These are phyloP conservation scores for Aegilops tauschii DNA, from an alignment of 176 grass and related monocot species.

Conservation along the genomic window DNA sequence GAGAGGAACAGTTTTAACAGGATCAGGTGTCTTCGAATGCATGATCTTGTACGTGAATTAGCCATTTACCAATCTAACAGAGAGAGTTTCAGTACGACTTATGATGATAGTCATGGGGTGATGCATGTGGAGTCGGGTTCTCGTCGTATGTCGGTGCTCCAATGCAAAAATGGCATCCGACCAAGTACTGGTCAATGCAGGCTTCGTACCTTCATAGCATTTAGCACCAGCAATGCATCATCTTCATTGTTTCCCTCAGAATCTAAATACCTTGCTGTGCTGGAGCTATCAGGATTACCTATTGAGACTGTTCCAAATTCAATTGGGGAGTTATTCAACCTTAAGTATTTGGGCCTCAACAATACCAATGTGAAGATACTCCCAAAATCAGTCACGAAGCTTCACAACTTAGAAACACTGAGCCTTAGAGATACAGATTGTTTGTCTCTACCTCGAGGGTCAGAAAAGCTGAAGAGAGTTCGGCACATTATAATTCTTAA, in stretches of 20 bases:
- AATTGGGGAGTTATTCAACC: constrained; percentile 52
- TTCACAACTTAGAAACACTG: constrained; percentile 47
- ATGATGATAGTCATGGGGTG: neutral
- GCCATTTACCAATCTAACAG: constrained; percentile 20
- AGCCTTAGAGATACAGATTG: neutral
- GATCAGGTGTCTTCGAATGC: constrained; percentile 32
- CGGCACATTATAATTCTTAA: constrained; percentile 25
- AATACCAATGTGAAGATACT: constrained; percentile 38
- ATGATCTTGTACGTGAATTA: constrained; percentile 49
- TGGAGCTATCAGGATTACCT: constrained; percentile 29
- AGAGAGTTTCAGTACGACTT: constrained; percentile 21
- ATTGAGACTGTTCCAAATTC: constrained; percentile 23
- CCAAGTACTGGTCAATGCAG: neutral
- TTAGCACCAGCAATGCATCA: neutral
- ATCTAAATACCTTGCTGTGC: constrained; percentile 36
- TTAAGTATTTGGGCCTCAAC: constrained; percentile 36
- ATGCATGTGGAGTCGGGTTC: neutral
- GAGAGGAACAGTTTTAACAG: constrained; percentile 32
- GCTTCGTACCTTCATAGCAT: constrained; percentile 39
- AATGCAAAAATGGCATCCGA: neutral
- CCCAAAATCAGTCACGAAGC: constrained; percentile 37
- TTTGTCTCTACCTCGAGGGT: neutral
- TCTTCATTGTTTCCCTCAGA: neutral
- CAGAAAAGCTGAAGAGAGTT: constrained; percentile 13
- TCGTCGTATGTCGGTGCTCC: constrained; percentile 18